phyloP scores from a whole-genome alignment of 2,329 filamentous ascomycete species.

The Neofusicoccum umdonicola region DNA sequence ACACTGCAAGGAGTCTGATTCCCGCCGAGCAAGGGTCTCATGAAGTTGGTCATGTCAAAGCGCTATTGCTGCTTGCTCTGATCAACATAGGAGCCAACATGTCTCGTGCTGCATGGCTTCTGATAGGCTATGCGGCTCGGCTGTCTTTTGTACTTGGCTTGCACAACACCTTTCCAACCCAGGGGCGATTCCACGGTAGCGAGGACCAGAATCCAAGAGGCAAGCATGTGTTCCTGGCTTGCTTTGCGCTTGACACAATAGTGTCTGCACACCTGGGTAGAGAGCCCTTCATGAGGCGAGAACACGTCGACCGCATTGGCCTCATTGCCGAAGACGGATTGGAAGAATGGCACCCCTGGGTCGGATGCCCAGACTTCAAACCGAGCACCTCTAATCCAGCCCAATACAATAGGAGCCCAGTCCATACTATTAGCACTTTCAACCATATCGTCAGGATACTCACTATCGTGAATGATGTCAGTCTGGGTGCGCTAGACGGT shows the following conservation, averaged over 20 bases:
- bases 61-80: conserved; percentile 54
- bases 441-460: conserved; percentile 46
- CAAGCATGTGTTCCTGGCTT: conserved; percentile 53
- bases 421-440: conserved; percentile 53
- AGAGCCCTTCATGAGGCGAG: conserved; percentile 49
- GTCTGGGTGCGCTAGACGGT: not conserved
- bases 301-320: conserved; percentile 49
- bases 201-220: conserved; percentile 34
- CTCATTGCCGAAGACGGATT: conserved; percentile 62
- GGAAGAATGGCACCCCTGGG: conserved; percentile 75
- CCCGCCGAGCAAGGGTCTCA: conserved; percentile 32
- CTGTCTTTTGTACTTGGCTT: conserved; percentile 43
- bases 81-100: conserved; percentile 61
- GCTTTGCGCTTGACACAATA: conserved; percentile 62
- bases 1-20: conserved; percentile 30
- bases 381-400: conserved; percentile 12
- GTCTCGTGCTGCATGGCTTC: conserved; percentile 60
- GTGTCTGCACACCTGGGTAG: conserved; percentile 53
- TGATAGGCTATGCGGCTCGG: conserved; percentile 64
- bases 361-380: conserved; percentile 46
- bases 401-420: conserved; percentile 23
- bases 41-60: conserved; percentile 41
- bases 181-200: not conserved
- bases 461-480: conserved; percentile 24
- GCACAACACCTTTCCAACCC: conserved; percentile 4